Base-by-base conservation (phyloP, 225 moss, liverwort and hornwort species). In the Pleurozium schreberi region DNA sequence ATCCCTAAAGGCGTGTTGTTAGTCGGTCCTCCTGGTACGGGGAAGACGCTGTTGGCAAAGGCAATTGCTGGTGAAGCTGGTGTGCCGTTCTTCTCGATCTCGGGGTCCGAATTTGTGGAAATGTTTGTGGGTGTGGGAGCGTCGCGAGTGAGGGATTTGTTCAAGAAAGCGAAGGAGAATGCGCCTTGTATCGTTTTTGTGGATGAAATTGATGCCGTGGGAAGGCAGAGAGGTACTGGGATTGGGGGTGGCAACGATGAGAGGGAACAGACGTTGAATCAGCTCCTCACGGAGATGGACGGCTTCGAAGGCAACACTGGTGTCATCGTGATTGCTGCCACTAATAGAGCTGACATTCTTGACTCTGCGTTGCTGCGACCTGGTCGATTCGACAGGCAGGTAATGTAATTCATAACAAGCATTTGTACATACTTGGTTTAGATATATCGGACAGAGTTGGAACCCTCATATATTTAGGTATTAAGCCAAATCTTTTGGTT, bases 41-140 rank as follows among this genome's bases (percentile, higher is more conserved):
- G 96, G 18, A 97, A 98, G 90, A 98, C 97, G 43, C 88, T 98
- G 10, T 76, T 98, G 43, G 98, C 98, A 11, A 98, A 98, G 90
- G 98, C 98, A 27, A 96, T 98, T 84, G 96, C 98, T 9, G 96
- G 97, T 58, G 98, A 98, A 76, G 97, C 97, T 22, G 98, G 98
- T 10, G 97, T 98, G 21, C 98, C 98, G 2, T 98, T 98, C 76
- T 97, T 98, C 85, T 98, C 98, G 18, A 98, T 98, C 63, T 98
- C 98, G 5, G 92, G 94, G 18, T 94, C 94, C 38, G 94, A 94
- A 78, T 94, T 94, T 50, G 94, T 94, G 40, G 94, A 94, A 63
- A 93, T 94, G 93, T 94, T 94, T 15, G 93, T 94, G 6, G 94
- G 94, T 65, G 94, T 94, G 71, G 94, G 94, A 65, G 94, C 94